phyloP scores from a whole-genome alignment of 306 rosid species.

The Vigna mungo region DNA sequence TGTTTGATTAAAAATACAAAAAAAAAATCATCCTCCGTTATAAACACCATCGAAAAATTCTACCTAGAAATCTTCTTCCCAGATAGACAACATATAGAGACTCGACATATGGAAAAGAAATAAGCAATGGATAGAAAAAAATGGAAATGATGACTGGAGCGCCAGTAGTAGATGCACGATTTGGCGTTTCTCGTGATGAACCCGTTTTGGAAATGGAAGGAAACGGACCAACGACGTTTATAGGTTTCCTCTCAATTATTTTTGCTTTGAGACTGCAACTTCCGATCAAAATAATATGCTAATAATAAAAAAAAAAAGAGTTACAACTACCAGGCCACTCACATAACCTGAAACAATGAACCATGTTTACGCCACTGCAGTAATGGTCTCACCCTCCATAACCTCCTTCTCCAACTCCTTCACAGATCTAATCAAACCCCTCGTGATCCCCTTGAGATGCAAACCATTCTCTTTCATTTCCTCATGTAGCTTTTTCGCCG shows the following conservation, averaged over 20 bases:
- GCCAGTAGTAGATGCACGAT: no score
- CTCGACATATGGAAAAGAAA: no score
- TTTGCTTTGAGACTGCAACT: conserved; percentile 28
- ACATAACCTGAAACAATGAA: conserved; percentile 3
- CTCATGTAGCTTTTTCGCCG: conserved; percentile 71
- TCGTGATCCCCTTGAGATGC: conserved; percentile 72
- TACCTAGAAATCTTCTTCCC: no score
- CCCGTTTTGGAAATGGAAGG: no score
- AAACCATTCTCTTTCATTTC: conserved; percentile 83
- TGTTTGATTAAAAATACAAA: no score
- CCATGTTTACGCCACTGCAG: conserved; percentile 39
- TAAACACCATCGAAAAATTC: no score
- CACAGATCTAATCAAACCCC: conserved; percentile 77
- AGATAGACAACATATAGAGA: no score
- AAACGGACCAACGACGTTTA: no score
- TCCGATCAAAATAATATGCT: conserved; percentile 14
- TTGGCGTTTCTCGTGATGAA: no score
- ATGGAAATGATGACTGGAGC: no score
- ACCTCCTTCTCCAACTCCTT: conserved; percentile 75
- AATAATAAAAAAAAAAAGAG: conserved; percentile 24
- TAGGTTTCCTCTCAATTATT: conserved; percentile 18
- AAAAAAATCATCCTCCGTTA: no score
- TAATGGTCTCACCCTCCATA: conserved; percentile 42
- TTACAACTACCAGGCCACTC: conserved; percentile 38
- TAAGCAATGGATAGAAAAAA: no score